Percentiles rank a stretch among this genome's conserved stretches.
These are phyloP conservation scores for Colletotrichum filicis DNA, from an alignment of 2,329 filamentous ascomycete genomes.

Conservation along the genomic window DNA sequence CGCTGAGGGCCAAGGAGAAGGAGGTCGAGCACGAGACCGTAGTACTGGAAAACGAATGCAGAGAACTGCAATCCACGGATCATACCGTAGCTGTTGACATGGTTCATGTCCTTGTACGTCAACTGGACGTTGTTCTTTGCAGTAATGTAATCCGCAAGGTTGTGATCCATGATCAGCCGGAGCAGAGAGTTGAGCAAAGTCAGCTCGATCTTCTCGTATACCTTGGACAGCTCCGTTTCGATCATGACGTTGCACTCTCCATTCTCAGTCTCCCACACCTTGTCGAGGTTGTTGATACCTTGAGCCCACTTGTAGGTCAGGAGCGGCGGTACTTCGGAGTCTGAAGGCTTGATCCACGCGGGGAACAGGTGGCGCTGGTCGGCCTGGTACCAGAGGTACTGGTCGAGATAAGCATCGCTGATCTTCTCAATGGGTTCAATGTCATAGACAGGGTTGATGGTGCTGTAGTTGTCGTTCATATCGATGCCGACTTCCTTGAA, in stretches of 20 bases:
- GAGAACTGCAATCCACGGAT: conserved; percentile 98
- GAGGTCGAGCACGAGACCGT: conserved; percentile 93
- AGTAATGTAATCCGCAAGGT: conserved; percentile 98
- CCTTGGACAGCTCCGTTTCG: conserved; percentile 97
- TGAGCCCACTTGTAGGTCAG: conserved; percentile 99
- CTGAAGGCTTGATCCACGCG: conserved; percentile 98
- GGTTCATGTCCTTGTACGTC: conserved; percentile 99
- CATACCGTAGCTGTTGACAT: conserved; percentile 98
- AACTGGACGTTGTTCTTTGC: conserved; percentile 99
- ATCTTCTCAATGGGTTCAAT: conserved; percentile 99
- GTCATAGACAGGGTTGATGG: conserved; percentile 98
- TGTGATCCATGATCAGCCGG: conserved; percentile 98
- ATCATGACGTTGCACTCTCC: conserved; percentile 99
- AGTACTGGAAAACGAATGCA: conserved; percentile 98
- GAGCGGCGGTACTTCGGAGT: conserved; percentile 95
- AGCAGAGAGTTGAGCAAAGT: conserved; percentile 94
- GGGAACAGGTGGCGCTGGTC: conserved; percentile 97
- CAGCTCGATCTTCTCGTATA: conserved; percentile 99
- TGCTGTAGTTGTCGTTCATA: conserved; percentile 99
- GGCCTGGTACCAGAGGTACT: conserved; percentile 99
- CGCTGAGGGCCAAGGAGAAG: conserved; percentile 91
- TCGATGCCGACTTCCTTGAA: conserved; percentile 99
- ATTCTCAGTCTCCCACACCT: conserved; percentile 93
- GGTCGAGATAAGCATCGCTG: conserved; percentile 97
- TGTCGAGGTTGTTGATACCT: conserved; percentile 96